Evolutionary conservation across 805 yeast genomes (phyloP), one percentile per base, ranked within the genome.

Genomic region (Hemisphaericaspora nanyangensis): DNA sequence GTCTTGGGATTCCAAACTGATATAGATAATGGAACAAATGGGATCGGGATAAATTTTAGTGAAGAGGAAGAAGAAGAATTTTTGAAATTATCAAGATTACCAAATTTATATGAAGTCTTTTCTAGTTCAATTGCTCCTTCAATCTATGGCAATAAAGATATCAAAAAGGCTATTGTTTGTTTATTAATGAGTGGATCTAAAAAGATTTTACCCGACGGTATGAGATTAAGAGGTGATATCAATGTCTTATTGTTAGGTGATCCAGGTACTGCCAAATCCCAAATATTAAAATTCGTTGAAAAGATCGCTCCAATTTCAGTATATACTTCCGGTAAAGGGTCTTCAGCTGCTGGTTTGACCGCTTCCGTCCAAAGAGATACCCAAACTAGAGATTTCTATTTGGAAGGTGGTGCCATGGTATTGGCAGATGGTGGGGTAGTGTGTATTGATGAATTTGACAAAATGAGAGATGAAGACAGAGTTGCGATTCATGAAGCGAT

Each of bases 331-430:
- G 99, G 99, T 69, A 93, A 93, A 58, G 99, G 99, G 55, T 91
- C 99, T 0, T 91, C 98, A 8, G 99, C 99, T 2, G 99, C 98
- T 2, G 99, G 99, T 80, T 76, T 93, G 63, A 93, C 99, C 2
- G 99, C 99, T 0, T 84, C 95, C 13, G 98, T 93, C 15, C 99
- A 91, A 66, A 76, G 96, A 59, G 98, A 93, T 60, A 74, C 87
- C 1, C 70, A 72, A 17, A 85, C 96, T 0, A 71, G 96, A 47
- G 99, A 93, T 52, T 93, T 91, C 60, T 91, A 86, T 60, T 70
- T 93, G 38, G 99, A 93, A 74, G 99, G 99, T 44, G 99, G 99
- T 64, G 99, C 99, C 7, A 90, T 93, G 97, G 99, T 93, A n/a
- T 70, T 93, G 36, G 99, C 99, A 0, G 99, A 93, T 66, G 98